A percentile compares a stretch with the other conserved stretches of the same genome.
Evolutionary conservation across 306 rosid genomes (phyloP).

Genomic region (Sophora flavescens): DNA sequence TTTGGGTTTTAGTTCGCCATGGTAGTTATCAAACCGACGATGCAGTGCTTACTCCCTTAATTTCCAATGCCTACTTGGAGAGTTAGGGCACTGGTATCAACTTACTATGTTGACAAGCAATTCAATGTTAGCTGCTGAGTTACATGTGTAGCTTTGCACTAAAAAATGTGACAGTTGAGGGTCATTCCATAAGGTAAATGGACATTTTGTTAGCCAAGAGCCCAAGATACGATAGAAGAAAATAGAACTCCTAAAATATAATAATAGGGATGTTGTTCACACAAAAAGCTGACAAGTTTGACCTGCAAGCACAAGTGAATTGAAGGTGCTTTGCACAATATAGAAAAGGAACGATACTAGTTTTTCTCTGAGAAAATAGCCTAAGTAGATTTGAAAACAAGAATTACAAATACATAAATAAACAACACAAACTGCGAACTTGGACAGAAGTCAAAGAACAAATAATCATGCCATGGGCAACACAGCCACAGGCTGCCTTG

Average conservation of each 20-base stretch:
- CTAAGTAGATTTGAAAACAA: slow-evolving; percentile 35
- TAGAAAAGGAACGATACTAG: slow-evolving; percentile 35
- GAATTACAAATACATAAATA: slow-evolving; percentile 43
- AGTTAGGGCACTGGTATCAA: neutral
- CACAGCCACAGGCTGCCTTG: slow-evolving; percentile 43
- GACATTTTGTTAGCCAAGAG: neutral
- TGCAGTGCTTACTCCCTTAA: slow-evolving; percentile 1
- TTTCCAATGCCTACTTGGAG: neutral
- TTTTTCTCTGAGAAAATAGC: slow-evolving; percentile 45
- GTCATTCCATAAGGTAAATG: neutral
- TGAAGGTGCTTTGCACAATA: slow-evolving; percentile 36
- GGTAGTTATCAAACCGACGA: slow-evolving; percentile 60
- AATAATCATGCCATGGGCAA: slow-evolving; percentile 41
- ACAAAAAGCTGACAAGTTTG: slow-evolving; percentile 29
- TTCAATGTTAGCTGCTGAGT: neutral
- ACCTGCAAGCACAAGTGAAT: slow-evolving; percentile 29
- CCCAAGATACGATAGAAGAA: neutral
- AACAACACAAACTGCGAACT: slow-evolving; percentile 51
- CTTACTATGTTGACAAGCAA: neutral
- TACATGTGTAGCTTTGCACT: neutral
- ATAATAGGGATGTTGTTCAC: slow-evolving; percentile 17
- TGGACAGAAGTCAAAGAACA: slow-evolving; percentile 33
- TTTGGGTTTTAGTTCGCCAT: slow-evolving; percentile 48
- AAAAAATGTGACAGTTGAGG: neutral
- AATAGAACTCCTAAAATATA: slow-evolving; percentile 21